These are phyloP conservation scores for Platanthera guangdongensis DNA, from an alignment of 106 monocot genomes.

Conservation along the genomic window DNA sequence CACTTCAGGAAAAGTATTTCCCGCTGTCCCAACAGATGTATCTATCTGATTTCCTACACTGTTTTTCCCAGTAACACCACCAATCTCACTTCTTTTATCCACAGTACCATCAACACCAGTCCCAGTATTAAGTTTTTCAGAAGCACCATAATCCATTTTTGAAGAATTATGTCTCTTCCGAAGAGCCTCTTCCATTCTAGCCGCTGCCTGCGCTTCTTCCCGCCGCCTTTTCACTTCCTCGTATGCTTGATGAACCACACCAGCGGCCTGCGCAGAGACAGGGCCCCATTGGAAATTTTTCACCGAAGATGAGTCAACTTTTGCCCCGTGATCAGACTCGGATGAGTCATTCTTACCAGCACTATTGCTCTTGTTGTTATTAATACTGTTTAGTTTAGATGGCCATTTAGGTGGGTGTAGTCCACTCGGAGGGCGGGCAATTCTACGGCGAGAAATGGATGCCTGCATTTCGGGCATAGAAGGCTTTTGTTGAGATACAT, in stretches of 20 bases:
- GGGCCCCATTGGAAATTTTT: constrained; percentile 9
- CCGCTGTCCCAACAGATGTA: not conserved
- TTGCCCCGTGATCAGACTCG: not conserved
- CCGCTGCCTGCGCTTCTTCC: constrained; percentile 33
- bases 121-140: constrained; percentile 9
- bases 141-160: not conserved
- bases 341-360: not conserved
- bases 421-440: constrained; percentile 5
- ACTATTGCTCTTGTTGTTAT: constrained; percentile 11
- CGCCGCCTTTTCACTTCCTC: constrained; percentile 41
- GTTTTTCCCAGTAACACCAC: constrained; percentile 6
- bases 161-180: constrained; percentile 11
- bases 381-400: constrained; percentile 4
- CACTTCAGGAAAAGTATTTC: constrained; percentile 1
- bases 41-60: not conserved
- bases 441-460: constrained; percentile 30
- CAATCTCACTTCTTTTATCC: constrained; percentile 14
- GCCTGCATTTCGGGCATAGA: constrained; percentile 40
- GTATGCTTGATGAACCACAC: constrained; percentile 36
- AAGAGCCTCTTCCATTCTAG: constrained; percentile 22
- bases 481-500: constrained; percentile 46
- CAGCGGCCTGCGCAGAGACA: constrained; percentile 19
- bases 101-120: not conserved
- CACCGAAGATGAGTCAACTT: not conserved
- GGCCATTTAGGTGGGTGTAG: not conserved